Evolutionary conservation across 306 rosid genomes (phyloP).

Genomic region (Argentina anserina): DNA sequence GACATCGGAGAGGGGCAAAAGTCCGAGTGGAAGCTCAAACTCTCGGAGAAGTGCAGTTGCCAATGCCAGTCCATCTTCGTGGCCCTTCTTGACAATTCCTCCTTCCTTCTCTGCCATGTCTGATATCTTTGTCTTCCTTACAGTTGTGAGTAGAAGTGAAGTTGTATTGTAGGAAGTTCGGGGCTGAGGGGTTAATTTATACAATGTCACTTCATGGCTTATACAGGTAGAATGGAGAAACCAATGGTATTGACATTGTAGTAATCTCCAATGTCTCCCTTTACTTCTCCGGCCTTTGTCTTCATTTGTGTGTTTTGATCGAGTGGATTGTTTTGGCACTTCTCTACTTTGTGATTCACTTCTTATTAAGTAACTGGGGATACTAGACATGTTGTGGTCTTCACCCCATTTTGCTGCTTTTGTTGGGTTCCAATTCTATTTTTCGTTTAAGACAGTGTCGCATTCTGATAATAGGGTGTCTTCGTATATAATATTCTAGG

Average conservation of each 20-base stretch:
- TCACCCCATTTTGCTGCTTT: constrained; percentile 7
- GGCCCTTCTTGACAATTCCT: constrained; percentile 62
- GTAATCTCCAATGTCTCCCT: constrained; percentile 19
- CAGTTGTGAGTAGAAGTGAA: not conserved
- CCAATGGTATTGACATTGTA: constrained; percentile 27
- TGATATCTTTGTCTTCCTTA: not conserved
- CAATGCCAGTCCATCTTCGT: constrained; percentile 59
- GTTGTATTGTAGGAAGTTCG: constrained; percentile 4
- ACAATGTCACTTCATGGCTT: not conserved
- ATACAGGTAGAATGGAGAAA: constrained; percentile 38
- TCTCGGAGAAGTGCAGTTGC: constrained; percentile 58
- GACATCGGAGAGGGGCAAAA: constrained; percentile 64
- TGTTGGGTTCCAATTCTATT: not conserved
- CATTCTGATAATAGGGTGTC: not conserved
- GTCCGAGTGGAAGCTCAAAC: constrained; percentile 68
- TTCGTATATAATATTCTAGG: not conserved
- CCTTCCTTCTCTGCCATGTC: constrained; percentile 77
- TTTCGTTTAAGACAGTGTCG: not conserved
- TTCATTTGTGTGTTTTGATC: constrained; percentile 3
- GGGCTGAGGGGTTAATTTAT: constrained; percentile 13
- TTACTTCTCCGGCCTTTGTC: constrained; percentile 14
- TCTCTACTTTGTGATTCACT: not conserved
- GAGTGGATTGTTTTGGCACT: not conserved
- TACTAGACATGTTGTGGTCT: constrained; percentile 4
- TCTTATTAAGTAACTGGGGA: not conserved